Percentiles rank a stretch among this genome's conserved stretches.
phyloP scores from a whole-genome alignment of 495 filamentous ascomycete genomes.

The Penicillium pulvis region DNA sequence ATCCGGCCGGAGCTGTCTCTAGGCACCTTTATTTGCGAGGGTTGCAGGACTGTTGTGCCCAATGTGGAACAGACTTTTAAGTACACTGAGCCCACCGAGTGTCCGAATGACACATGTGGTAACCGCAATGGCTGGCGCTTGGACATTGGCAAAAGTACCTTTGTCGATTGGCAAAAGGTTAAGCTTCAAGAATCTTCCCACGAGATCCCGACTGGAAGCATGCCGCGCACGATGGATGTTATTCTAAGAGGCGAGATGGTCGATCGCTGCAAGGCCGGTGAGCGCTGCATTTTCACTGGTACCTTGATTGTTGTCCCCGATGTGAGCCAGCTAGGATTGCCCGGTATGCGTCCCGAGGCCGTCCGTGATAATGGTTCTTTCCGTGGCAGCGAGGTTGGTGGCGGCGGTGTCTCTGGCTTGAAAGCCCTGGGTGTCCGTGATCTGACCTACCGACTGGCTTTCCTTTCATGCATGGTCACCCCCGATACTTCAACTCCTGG shows the following conservation, averaged over 20 bases:
- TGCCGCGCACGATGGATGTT: slow-evolving; percentile 97
- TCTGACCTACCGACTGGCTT: slow-evolving; percentile 94
- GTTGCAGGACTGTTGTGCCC: slow-evolving; percentile 74
- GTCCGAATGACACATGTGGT: slow-evolving; percentile 85
- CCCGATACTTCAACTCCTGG: slow-evolving; percentile 83
- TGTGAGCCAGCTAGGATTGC: slow-evolving; percentile 91
- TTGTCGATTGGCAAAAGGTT: slow-evolving; percentile 99
- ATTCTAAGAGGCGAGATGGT: slow-evolving; percentile 98
- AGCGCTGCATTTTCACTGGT: slow-evolving; percentile 97
- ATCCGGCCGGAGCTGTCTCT: slow-evolving; percentile 91
- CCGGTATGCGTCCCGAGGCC: slow-evolving; percentile 82
- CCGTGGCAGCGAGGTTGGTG: slow-evolving; percentile 77
- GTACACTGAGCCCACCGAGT: slow-evolving; percentile 95
- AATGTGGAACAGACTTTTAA: slow-evolving; percentile 98
- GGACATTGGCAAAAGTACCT: slow-evolving; percentile 95
- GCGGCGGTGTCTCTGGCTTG: slow-evolving; percentile 81
- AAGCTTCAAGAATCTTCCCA: slow-evolving; percentile 96
- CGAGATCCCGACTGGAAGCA: slow-evolving; percentile 97
- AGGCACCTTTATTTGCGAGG: slow-evolving; percentile 90
- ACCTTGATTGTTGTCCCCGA: slow-evolving; percentile 96
- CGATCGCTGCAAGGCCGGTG: slow-evolving; percentile 93
- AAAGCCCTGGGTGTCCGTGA: slow-evolving; percentile 94
- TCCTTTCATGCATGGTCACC: slow-evolving; percentile 95
- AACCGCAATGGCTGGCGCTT: slow-evolving; percentile 91
- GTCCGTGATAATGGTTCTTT: slow-evolving; percentile 77